A percentile compares a stretch with the other conserved stretches of the same genome.
Evolutionary conservation across 306 rosid genomes (phyloP).

Genomic region (Quercus robur): DNA sequence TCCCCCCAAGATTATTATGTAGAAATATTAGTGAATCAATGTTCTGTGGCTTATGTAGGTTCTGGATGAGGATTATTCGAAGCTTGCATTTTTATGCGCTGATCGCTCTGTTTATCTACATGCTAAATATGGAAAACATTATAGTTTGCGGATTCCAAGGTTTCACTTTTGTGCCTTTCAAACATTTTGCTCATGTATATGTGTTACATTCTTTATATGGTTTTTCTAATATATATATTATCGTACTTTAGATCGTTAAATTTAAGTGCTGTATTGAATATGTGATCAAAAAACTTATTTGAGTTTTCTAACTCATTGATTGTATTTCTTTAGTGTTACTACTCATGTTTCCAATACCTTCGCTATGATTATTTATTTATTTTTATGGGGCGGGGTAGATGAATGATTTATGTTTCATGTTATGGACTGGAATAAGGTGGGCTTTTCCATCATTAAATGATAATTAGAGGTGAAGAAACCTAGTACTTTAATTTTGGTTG

Average conservation of each 20-base stretch:
- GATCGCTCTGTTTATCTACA: constrained; percentile 78
- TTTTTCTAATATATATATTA: not conserved
- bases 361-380: too few species aligned
- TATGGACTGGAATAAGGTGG: not conserved
- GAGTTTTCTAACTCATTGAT: not conserved
- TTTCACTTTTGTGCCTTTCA: constrained; percentile 21
- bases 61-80: constrained; percentile 81
- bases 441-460: not conserved
- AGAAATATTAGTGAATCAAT: constrained; percentile 9
- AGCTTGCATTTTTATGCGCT: constrained; percentile 89
- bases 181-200: not conserved
- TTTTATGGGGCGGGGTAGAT: not conserved
- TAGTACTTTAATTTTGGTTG: not conserved
- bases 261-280: not conserved
- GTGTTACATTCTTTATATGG: not conserved
- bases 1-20: not conserved
- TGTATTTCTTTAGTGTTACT: not conserved
- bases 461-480: not conserved
- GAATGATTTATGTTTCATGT: not conserved
- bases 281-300: not conserved
- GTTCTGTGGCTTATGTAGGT: constrained; percentile 44
- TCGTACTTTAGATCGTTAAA: not conserved
- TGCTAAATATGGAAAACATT: constrained; percentile 93
- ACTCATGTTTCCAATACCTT: not conserved
- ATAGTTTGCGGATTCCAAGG: constrained; percentile 89